Conservation (phyloP, 73 alveolate genomes). For the Effrenium voratum region DNA sequence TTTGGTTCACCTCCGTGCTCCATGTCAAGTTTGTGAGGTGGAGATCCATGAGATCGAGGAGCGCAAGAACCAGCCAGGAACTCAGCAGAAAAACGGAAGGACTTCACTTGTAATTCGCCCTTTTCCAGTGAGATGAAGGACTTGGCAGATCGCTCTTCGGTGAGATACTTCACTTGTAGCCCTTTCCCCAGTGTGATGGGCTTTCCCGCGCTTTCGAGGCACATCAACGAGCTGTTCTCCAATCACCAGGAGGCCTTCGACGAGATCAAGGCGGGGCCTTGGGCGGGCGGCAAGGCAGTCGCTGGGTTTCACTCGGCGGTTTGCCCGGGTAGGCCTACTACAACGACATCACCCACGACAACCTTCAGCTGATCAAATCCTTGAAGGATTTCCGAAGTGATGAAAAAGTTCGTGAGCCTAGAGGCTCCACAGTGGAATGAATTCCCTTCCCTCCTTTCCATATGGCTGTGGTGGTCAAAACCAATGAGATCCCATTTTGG, state of each 20-base stretch:
- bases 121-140: background rate
- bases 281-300: background rate
- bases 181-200: background rate
- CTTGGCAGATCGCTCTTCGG: background rate
- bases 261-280: conserved; percentile 96
- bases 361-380: conserved; percentile 97
- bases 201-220: conserved; percentile 50
- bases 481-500: too few species aligned
- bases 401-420: too few species aligned
- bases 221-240: conserved; percentile 96
- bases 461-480: too few species aligned
- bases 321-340: conserved; percentile 95
- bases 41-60: conserved; percentile 98
- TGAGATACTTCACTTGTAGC: background rate
- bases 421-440: too few species aligned
- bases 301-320: background rate
- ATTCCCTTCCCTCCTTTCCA: too few species aligned
- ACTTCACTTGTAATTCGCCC: background rate
- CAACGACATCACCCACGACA: conserved; percentile 98
- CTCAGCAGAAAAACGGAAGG: background rate
- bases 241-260: conserved; percentile 97
- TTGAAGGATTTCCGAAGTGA: too few species aligned
- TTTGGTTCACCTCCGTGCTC: background rate
- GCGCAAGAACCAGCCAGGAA: conserved; percentile 95
- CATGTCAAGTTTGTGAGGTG: too few species aligned